phyloP scores from a whole-genome alignment of 2,329 filamentous ascomycete genomes.

The Alternaria incomplexa region DNA sequence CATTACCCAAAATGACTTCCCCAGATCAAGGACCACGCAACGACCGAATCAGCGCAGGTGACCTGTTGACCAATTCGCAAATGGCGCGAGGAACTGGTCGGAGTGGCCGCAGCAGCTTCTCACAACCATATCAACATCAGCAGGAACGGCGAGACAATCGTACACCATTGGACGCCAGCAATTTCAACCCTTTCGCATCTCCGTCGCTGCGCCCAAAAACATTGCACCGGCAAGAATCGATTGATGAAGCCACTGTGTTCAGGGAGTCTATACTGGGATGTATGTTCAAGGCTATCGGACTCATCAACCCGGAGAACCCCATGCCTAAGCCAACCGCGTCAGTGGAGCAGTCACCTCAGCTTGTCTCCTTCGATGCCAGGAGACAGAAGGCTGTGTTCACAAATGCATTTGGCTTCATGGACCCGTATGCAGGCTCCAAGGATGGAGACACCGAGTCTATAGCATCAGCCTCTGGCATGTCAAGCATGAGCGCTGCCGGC shows the following conservation, averaged over 20 bases:
- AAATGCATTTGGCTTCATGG: constrained; percentile 92
- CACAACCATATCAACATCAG: constrained; percentile 57
- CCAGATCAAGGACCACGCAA: constrained; percentile 34
- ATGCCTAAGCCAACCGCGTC: constrained; percentile 70
- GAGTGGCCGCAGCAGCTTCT: constrained; percentile 53
- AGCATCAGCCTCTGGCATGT: constrained; percentile 58
- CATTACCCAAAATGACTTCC: constrained; percentile 29
- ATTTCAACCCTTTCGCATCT: constrained; percentile 51
- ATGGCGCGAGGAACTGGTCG: constrained; percentile 67
- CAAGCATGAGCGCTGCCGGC: constrained; percentile 61
- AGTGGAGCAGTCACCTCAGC: constrained; percentile 80
- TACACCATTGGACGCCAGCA: constrained; percentile 54
- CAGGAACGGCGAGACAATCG: constrained; percentile 50
- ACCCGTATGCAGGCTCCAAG: constrained; percentile 75
- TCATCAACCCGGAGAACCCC: constrained; percentile 71
- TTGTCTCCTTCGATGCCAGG: constrained; percentile 83
- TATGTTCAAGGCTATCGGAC: constrained; percentile 91
- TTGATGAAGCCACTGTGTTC: constrained; percentile 89
- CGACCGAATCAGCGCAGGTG: constrained; percentile 60
- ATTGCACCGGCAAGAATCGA: constrained; percentile 75
- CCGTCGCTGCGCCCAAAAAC: constrained; percentile 40
- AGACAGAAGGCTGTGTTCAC: constrained; percentile 80
- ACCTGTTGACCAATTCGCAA: constrained; percentile 80
- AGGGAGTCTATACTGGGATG: constrained; percentile 90
- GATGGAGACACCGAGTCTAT: constrained; percentile 90